These are phyloP conservation scores for Ilex asprella DNA, from an alignment of 257 asterid species.

Conservation along the genomic window DNA sequence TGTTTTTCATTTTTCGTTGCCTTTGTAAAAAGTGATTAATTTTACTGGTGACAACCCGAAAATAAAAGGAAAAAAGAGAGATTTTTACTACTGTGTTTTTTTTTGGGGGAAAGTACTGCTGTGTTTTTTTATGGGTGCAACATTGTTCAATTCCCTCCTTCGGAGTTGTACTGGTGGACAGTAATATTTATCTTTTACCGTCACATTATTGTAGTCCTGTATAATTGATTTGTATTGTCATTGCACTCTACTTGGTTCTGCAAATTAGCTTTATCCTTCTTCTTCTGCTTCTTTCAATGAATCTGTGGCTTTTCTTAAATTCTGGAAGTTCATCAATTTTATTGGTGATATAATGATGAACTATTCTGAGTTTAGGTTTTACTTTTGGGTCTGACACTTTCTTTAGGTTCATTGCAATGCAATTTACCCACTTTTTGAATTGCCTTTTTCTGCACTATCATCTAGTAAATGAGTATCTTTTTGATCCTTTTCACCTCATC, in stretches of 20 bases:
- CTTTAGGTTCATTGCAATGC: no score
- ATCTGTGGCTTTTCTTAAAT: background rate
- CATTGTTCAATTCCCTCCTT: no score
- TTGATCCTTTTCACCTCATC: conserved; percentile 4
- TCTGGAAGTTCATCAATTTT: background rate
- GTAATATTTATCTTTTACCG: conserved; percentile 25
- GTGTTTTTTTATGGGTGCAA: no score
- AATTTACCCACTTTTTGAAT: no score
- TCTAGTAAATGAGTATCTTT: no score
- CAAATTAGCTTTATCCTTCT: conserved; percentile 8
- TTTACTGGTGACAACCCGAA: conserved; percentile 24
- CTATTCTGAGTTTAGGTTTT: no score
- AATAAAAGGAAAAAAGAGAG: conserved; percentile 17
- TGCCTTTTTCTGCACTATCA: no score
- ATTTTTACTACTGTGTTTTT: conserved; percentile 7
- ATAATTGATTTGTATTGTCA: conserved; percentile 28
- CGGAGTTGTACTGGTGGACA: conserved; percentile 17
- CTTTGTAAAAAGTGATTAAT: conserved; percentile 35
- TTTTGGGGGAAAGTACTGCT: background rate
- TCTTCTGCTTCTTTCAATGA: conserved; percentile 18
- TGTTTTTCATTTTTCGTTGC: conserved; percentile 20
- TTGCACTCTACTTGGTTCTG: conserved; percentile 17
- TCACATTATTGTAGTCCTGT: conserved; percentile 24
- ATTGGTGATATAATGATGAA: no score
- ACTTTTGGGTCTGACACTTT: no score